phyloP scores from a whole-genome alignment of 2,329 filamentous ascomycete genomes.

The Claviceps sp. region DNA sequence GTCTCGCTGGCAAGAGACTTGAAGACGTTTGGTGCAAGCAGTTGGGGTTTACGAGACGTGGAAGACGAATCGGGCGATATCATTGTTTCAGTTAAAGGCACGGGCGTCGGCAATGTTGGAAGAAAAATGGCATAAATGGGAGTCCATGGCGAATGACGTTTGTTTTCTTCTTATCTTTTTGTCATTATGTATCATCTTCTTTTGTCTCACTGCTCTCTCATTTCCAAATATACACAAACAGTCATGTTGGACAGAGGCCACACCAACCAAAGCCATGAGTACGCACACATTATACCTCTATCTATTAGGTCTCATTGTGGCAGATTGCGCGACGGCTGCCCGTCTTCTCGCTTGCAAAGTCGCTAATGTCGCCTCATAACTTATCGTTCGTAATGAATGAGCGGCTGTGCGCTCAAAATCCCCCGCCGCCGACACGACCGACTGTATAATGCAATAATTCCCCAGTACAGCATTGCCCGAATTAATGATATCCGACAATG shows the following conservation, averaged over 20 bases:
- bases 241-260: too few species aligned
- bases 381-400: conserved; percentile 38
- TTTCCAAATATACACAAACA: background rate
- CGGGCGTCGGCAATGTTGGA: conserved; percentile 87
- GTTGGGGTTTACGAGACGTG: conserved; percentile 76
- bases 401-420: conserved; percentile 34
- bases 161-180: background rate
- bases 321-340: conserved; percentile 19
- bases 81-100: conserved; percentile 81
- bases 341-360: conserved; percentile 32
- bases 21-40: conserved; percentile 75
- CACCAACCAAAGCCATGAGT: background rate
- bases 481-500: conserved; percentile 33
- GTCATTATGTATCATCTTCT: background rate
- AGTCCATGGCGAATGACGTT: background rate
- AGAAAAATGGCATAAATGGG: conserved; percentile 59
- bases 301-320: conserved; percentile 8
- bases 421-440: conserved; percentile 32
- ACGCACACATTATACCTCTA: conserved; percentile 4
- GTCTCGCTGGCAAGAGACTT: conserved; percentile 74
- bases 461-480: conserved; percentile 42
- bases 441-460: conserved; percentile 39
- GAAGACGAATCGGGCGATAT: conserved; percentile 57
- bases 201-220: background rate
- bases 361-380: conserved; percentile 41